Conservation (phyloP, 176 grass and related monocot genomes). For the Panicum miliaceum region DNA sequence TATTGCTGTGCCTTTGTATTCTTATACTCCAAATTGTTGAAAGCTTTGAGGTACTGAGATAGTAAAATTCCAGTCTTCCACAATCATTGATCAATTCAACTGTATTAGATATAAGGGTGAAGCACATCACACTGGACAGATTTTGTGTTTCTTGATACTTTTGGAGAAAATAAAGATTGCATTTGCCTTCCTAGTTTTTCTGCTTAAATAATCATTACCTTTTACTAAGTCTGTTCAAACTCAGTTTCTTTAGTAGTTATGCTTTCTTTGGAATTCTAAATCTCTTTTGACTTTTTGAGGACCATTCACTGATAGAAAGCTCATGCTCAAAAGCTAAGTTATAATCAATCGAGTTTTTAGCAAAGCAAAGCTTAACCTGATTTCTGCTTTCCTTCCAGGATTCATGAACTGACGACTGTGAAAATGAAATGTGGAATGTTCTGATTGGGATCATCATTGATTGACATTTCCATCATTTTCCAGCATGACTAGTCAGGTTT, state of each 20-base stretch:
- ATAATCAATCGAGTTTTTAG: not conserved
- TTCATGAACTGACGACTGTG: not conserved
- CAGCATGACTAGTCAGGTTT: slow-evolving; percentile 8
- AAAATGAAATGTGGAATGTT: slow-evolving; percentile 18
- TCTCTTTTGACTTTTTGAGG: not conserved
- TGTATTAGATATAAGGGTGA: not conserved
- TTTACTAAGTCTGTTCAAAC: slow-evolving; percentile 14
- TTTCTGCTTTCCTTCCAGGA: not conserved
- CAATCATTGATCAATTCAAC: slow-evolving; percentile 1
- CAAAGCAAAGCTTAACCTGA: slow-evolving; percentile 20
- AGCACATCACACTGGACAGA: not conserved
- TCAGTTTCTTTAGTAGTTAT: not conserved
- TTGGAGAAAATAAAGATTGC: not conserved
- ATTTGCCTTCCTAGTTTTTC: not conserved
- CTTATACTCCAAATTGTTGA: not conserved
- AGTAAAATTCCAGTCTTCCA: not conserved
- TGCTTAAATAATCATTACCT: not conserved
- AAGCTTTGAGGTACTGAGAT: not conserved
- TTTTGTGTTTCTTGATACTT: not conserved
- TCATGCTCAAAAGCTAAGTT: not conserved
- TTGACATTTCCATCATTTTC: slow-evolving; percentile 1
- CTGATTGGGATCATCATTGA: not conserved
- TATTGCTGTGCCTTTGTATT: not conserved
- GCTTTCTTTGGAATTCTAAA: slow-evolving; percentile 15
- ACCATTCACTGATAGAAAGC: not conserved